phyloP scores from a whole-genome alignment of 2,329 filamentous ascomycete species.

The Penicillium sp. region DNA sequence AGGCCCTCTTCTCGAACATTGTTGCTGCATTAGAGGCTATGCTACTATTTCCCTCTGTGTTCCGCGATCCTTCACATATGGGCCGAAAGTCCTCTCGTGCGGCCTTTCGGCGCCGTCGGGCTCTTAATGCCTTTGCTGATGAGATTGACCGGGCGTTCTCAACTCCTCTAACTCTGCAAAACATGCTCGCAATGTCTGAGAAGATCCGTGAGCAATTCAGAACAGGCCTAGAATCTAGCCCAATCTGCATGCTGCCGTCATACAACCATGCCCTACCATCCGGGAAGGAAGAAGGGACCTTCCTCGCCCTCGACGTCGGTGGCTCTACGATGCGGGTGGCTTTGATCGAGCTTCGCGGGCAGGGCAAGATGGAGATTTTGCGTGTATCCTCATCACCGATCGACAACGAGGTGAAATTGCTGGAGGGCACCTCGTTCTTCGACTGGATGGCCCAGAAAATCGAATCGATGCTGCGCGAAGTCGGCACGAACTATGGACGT shows the following conservation, averaged over 20 bases:
- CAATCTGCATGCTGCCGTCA: constrained; percentile 69
- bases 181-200: constrained; percentile 51
- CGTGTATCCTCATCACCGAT: constrained; percentile 61
- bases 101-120: constrained; percentile 41
- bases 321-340: constrained; percentile 70
- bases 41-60: constrained; percentile 46
- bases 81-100: constrained; percentile 40
- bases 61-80: constrained; percentile 38
- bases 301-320: constrained; percentile 66
- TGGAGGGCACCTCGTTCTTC: constrained; percentile 64
- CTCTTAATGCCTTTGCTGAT: constrained; percentile 44
- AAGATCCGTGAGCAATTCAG: constrained; percentile 57
- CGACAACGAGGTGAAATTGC: constrained; percentile 58
- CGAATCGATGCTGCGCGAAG: constrained; percentile 55
- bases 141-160: constrained; percentile 46
- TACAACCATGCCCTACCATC: constrained; percentile 66
- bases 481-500: constrained; percentile 46
- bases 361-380: constrained; percentile 58
- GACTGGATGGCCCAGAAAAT: constrained; percentile 70
- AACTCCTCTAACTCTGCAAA: constrained; percentile 39
- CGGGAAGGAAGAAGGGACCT: constrained; percentile 64
- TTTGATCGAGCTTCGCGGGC: constrained; percentile 61
- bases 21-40: constrained; percentile 46
- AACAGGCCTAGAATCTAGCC: constrained; percentile 59
- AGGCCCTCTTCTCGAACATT: constrained; percentile 47